A percentile compares a stretch with the other conserved stretches of the same genome.
phyloP scores from a whole-genome alignment of 768 basidiomycete species.

The Omphalotus guepiniiformis region DNA sequence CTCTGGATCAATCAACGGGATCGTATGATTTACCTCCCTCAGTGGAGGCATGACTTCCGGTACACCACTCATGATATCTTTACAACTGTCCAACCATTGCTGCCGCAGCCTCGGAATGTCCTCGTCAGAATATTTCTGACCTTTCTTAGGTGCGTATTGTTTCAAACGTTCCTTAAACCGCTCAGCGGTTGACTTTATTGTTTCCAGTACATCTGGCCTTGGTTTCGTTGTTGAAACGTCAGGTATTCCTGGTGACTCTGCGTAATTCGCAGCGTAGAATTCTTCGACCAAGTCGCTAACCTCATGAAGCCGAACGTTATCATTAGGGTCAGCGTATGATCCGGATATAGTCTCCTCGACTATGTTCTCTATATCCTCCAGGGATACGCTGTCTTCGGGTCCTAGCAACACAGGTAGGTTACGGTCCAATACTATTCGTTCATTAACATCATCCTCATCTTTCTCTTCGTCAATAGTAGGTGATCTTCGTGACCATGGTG shows the following conservation, averaged over 20 bases:
- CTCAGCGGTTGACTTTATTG: not conserved
- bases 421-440: not conserved
- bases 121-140: not conserved
- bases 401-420: slow-evolving; percentile 5
- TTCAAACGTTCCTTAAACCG: not conserved
- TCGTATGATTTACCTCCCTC: slow-evolving; percentile 27
- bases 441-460: not conserved
- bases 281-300: slow-evolving; percentile 1
- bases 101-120: slow-evolving; percentile 1
- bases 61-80: slow-evolving; percentile 14
- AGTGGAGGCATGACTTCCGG: slow-evolving; percentile 22
- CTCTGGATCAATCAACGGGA: slow-evolving; percentile 23
- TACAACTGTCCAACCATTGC: slow-evolving; percentile 11
- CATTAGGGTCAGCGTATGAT: not conserved
- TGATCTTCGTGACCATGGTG: not conserved
- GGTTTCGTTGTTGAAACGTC: not conserved
- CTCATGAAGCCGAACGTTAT: not conserved
- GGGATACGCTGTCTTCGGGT: not conserved
- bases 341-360: not conserved
- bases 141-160: not conserved
- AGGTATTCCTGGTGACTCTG: too few relatives aligned
- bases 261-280: too few relatives aligned
- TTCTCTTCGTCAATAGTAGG: not conserved
- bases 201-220: not conserved
- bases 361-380: slow-evolving; percentile 7